Evolutionary conservation across 768 basidiomycete species (phyloP), one percentile per base, ranked within the genome.

Genomic region (Rhodotorula diobovata): DNA sequence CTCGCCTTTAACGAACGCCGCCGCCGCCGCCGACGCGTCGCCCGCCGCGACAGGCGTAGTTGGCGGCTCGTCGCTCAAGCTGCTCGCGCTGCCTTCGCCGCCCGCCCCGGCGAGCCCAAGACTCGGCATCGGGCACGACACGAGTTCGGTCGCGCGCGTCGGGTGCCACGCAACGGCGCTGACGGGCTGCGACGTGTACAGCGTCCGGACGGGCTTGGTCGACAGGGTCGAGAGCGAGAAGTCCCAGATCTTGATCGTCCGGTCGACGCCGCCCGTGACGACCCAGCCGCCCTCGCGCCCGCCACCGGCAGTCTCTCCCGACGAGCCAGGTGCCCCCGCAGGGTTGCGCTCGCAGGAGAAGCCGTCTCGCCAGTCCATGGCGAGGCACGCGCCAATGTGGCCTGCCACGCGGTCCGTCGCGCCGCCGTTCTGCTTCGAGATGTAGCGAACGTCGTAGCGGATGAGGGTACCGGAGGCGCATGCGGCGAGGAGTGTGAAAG

Each of bases 171-270:
- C 61, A 23, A 77, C 62, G 16, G 41, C 43, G 34, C 65, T 63
- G 4, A 71, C 72, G 18, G 70, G 63, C 34, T 70, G 71, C 2
- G 67, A 67, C 12, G 63, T 39, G 57, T 70, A 66, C 32, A 77
- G 56, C 30, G 71, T 75, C 16, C 70, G 46, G 35, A 73, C 59
- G 14, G 73, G 76, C 59, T 70, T 72, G 57, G 66, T 67, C 28
- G 66, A 32, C 1, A 77, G 59, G 10, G 43, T 72, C n/a, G 70
- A 48, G 12, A 60, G 62, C 15, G 63, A 62, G 28, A 72, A 72
- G 58, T 74, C 70, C 76, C 76, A 77, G 39, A 77, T 67, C 56
- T 75, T 74, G 66, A 77, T 67, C 62, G 71, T 75, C 35, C 59
- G 54, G 65, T 77, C 76, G 39, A 73, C 58, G 0, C 76, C 76